Base-by-base conservation (phyloP, 495 filamentous ascomycete genomes). In the Neurospora sp. region DNA sequence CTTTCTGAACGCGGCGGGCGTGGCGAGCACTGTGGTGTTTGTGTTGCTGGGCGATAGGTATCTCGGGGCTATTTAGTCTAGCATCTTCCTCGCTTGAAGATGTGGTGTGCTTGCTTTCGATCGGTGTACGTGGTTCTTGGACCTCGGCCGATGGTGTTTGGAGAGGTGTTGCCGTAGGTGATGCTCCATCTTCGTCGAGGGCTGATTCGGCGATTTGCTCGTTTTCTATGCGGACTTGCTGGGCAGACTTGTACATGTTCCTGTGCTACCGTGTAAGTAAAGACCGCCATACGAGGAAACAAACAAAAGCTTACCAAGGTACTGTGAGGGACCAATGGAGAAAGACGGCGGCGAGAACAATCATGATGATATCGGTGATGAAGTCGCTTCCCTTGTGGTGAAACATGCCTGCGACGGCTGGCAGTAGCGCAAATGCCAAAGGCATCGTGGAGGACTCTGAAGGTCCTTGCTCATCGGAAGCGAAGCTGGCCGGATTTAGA, bases 261-360 rank as follows among this genome's bases (percentile, higher is more conserved):
- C 92, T 94, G 47, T 18, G 10, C 18, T 16, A n/a, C 69, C 45
- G 12, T n/a, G 68, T 75, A 14, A 73, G 74, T 70, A 44, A 70
- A n/a, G n/a, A n/a, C n/a, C 18, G 9, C 1, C 41, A 3, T 16
- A n/a, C 9, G 8, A 12, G 8, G 10, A 4, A 42, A 16, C 40
- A 20, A 9, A 3, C n/a, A 14, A 18, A 8, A 77, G 16, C 81
- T 77, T 83, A 94, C 95, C 96, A 99, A 76, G 96, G 96, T 71
- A 94, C 81, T 71, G 92, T 90, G 8, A 98, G 90, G 22, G 92
- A 94, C 95, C 94, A 98, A 79, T 98, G 95, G 70, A 99, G 84
- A 75, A 98, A 97, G 6, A 98, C 86, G 1, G 90, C 91, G 0
- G 91, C 91, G 69, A 99, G 77, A 6, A 86, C 87, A 38, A 99